Evolutionary conservation across 2,329 filamentous ascomycete genomes (phyloP), one percentile per base, ranked within the genome.

Genomic region (Penicillium carneum): DNA sequence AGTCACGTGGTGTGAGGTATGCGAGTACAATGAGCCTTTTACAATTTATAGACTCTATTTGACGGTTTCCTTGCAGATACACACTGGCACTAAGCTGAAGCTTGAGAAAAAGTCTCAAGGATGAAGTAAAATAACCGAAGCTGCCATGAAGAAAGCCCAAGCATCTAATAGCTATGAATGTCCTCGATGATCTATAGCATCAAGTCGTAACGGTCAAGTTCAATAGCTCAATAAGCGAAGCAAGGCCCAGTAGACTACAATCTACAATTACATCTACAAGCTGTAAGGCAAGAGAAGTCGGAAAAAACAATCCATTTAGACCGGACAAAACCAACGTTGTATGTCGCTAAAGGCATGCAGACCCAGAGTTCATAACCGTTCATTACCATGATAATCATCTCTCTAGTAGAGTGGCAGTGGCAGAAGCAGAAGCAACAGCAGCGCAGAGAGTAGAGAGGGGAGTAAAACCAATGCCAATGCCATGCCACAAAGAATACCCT

Each of bases 311-410:
- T 49, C 51, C 33, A 56, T 52, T 47, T 20, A 57, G 31, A 52
- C 33, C 14, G 42, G 33, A 43, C 29, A 45, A 45, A 56, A 60
- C 57, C 51, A 41, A 48, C 49, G 34, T 42, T 56, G 50, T 56
- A 56, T 56, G 43, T 56, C 36, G 57, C 51, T 58, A 54, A 59
- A 60, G 50, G 50, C 29, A 51, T 57, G 54, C 54, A 51, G 14
- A 54, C 56, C 39, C 50, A 60, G 34, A 63, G 41, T 65, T 69
- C 66, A 69, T 69, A 55, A 68, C 63, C 68, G 64, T 68, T 70
- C 68, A 70, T 70, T 69, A 70, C 66, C 67, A 65, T 69, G 62
- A 69, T 70, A 60, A 66, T 70, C 68, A 60, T 70, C 68, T 69
- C 67, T 69, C 66, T 69, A 69, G 64, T 56, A 60, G 57, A 56